Conservation (phyloP, 2,329 filamentous ascomycete genomes). For the Sporothrix brunneoviolacea region DNA sequence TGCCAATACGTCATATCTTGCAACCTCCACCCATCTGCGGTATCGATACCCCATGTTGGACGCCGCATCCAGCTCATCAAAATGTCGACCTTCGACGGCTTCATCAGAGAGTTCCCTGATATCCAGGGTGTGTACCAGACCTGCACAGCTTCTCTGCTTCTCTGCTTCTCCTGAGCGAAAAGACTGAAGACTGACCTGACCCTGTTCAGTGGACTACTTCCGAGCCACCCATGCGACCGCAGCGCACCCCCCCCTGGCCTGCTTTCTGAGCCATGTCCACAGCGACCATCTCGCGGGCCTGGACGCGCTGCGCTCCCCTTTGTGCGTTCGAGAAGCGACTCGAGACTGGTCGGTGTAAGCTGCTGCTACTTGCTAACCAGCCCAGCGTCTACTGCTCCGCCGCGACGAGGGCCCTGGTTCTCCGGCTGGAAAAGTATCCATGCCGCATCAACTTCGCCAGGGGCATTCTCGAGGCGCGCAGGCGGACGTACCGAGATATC, state of each 20-base stretch:
- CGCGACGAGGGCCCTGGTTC: conserved; percentile 71
- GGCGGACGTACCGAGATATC: conserved; percentile 71
- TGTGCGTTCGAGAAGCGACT: conserved; percentile 42
- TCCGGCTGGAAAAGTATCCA: conserved; percentile 71
- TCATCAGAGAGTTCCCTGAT: conserved; percentile 11
- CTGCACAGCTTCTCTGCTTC: neutral
- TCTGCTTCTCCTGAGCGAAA: too few species aligned
- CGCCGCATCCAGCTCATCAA: neutral
- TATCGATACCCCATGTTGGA: neutral
- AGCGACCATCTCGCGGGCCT: conserved; percentile 82
- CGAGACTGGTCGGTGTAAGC: neutral
- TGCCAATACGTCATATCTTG: neutral
- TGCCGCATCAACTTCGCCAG: conserved; percentile 76
- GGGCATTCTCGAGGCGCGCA: conserved; percentile 67
- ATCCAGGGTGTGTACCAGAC: conserved; percentile 12
- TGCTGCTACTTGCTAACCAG: neutral
- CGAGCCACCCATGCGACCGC: conserved; percentile 41
- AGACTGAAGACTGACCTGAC: neutral
- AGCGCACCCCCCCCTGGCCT: conserved; percentile 61
- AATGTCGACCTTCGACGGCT: conserved; percentile 16
- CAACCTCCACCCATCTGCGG: too few species aligned
- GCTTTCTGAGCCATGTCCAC: conserved; percentile 88
- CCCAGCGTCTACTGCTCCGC: conserved; percentile 78
- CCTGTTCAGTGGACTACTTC: conserved; percentile 69
- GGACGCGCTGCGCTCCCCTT: conserved; percentile 68